These are phyloP conservation scores for Cytospora piceicola DNA, from an alignment of 2,329 filamentous ascomycete genomes.

Conservation along the genomic window DNA sequence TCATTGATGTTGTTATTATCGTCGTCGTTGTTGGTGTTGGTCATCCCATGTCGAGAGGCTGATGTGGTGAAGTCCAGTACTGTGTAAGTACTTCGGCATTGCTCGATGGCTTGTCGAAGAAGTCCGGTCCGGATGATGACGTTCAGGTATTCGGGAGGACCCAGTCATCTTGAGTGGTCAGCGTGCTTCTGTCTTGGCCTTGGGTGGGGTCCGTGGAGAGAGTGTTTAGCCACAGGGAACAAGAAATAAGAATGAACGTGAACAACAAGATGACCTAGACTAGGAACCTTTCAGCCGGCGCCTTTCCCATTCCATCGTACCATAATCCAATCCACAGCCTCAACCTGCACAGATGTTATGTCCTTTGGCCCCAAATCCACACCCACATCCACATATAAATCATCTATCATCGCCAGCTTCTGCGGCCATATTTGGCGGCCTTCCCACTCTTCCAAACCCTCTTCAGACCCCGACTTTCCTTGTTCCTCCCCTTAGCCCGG, in stretches of 20 bases:
- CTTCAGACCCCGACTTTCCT: background rate
- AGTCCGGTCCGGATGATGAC: slow-evolving; percentile 28
- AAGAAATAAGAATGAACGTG: too few relatives aligned
- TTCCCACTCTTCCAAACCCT: background rate
- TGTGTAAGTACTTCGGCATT: slow-evolving; percentile 11
- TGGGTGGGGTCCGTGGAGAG: background rate
- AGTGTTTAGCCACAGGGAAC: background rate
- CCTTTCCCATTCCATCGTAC: slow-evolving; percentile 2
- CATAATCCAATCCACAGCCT: slow-evolving; percentile 5
- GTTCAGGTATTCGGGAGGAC: slow-evolving; percentile 12
- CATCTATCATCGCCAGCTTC: slow-evolving; percentile 23
- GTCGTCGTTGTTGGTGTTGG: background rate
- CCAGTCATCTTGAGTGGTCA: background rate
- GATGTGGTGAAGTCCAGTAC: background rate
- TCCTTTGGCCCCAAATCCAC: background rate
- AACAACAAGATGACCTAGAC: background rate
- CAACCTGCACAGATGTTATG: background rate
- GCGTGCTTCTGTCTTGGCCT: background rate
- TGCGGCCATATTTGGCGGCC: slow-evolving; percentile 17
- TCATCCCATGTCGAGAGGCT: background rate
- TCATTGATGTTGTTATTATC: background rate
- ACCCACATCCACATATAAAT: slow-evolving; percentile 5
- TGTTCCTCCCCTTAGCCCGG: background rate
- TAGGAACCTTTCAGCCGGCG: background rate
- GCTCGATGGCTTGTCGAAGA: slow-evolving; percentile 9